Evolutionary conservation across 768 basidiomycete species (phyloP).

Genomic region (Panellus pusillus): DNA sequence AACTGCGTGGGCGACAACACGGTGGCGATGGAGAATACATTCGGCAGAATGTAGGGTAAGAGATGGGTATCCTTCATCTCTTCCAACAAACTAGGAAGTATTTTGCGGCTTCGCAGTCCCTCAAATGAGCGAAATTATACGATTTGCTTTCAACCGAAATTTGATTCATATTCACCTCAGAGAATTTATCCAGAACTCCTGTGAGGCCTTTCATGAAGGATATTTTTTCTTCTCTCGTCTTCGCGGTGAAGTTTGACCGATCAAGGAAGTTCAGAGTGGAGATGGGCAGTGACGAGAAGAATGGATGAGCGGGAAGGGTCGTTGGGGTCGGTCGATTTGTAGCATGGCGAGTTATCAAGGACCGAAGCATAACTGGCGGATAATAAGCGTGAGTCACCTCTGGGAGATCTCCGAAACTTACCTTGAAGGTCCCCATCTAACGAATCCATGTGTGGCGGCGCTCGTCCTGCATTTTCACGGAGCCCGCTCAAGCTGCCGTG

Average conservation of each 20-base stretch:
- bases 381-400: conserved; percentile 2
- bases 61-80: conserved; percentile 98
- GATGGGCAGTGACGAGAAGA: conserved; percentile 94
- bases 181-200: conserved; percentile 78
- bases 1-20: conserved; percentile 80
- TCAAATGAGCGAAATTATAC: too few species aligned
- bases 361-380: conserved; percentile 68
- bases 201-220: conserved; percentile 92
- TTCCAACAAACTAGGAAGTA: conserved; percentile 89
- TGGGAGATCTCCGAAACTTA: conserved; percentile 24
- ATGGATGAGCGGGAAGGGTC: conserved; percentile 79
- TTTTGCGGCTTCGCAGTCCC: conserved; percentile 82
- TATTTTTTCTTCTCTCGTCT: conserved; percentile 93
- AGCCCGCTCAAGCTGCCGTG: conserved; percentile 72
- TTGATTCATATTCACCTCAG: conserved; percentile 40
- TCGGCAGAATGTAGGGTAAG: conserved; percentile 93
- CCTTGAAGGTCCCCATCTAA: conserved; percentile 77
- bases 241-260: conserved; percentile 91
- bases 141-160: too few species aligned
- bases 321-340: conserved; percentile 73
- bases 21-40: conserved; percentile 87
- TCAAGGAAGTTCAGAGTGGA: conserved; percentile 96
- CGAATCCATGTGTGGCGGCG: conserved; percentile 59
- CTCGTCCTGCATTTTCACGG: conserved; percentile 67
- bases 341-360: conserved; percentile 79